A percentile compares a stretch with the other conserved stretches of the same genome.
Evolutionary conservation across 1,284 basidiomycete genomes (phyloP).

Genomic region (Puccinia brachypodii): DNA sequence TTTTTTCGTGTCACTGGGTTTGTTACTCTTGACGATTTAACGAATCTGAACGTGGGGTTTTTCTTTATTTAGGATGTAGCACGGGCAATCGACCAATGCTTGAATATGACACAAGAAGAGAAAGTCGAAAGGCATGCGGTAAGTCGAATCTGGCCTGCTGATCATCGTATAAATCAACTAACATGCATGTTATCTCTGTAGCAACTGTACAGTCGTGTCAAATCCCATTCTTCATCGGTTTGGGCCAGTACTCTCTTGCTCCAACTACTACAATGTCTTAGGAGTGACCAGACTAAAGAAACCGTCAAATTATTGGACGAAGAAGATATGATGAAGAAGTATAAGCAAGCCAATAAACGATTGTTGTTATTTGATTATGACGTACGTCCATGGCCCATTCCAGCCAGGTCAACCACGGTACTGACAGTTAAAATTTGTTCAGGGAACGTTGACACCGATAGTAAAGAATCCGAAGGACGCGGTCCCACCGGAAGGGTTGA

Average conservation of each 20-base stretch:
- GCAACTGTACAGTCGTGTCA: slow-evolving; percentile 75
- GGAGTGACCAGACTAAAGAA: slow-evolving; percentile 76
- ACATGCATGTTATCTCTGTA: slow-evolving; percentile 39
- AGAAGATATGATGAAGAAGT: slow-evolving; percentile 66
- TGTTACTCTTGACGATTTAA: slow-evolving; percentile 50
- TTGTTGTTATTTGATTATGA: slow-evolving; percentile 96
- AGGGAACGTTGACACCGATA: slow-evolving; percentile 95
- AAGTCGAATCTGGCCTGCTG: too few species aligned
- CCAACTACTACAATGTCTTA: slow-evolving; percentile 80
- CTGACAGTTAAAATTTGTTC: slow-evolving; percentile 1
- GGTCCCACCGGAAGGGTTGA: slow-evolving; percentile 72
- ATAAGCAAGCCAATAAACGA: slow-evolving; percentile 74
- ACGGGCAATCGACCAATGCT: slow-evolving; percentile 85
- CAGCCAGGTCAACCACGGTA: too few species aligned
- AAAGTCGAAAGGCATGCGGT: slow-evolving; percentile 72
- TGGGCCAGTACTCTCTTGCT: slow-evolving; percentile 90
- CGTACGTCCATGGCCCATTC: slow-evolving; percentile 58
- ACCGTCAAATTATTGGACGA: slow-evolving; percentile 81
- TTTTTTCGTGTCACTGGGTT: not conserved
- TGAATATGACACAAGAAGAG: slow-evolving; percentile 76
- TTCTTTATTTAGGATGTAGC: slow-evolving; percentile 71
- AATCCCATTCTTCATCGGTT: slow-evolving; percentile 91
- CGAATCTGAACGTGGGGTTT: not conserved
- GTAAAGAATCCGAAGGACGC: slow-evolving; percentile 91
- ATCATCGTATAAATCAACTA: too few species aligned